Evolutionary conservation across 305 asterid species (phyloP), one percentile per base, ranked within the genome.

Genomic region (Stenogyne calaminthoides): DNA sequence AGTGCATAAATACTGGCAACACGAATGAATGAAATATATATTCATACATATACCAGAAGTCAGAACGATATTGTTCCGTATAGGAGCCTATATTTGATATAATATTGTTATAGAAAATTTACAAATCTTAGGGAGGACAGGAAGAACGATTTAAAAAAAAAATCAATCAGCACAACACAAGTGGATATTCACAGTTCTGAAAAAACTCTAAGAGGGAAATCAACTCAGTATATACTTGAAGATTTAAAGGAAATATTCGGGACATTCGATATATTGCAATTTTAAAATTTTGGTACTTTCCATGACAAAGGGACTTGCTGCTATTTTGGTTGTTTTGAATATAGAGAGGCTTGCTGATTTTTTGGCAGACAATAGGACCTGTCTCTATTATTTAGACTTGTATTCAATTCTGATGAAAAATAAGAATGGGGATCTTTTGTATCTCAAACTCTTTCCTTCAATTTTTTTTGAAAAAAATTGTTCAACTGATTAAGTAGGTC

Each of bases 1-100:
- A 57, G 65, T 5, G 65, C 19, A 42, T 37, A 76, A 19, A 12
- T 39, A 39, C 54, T 14, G 62, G 78, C 62, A 77, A 79, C 42
- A 40, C 65, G 77, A 66, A 22, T 18, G 18, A 42, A 42, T 9
- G 0, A 36, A 12, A 63, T 6, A 36, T 14, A 4, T 42, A 42
- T 42, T 0, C 12, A 42, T 42, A 42, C 12, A 12, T 10, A 40
- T 10, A 40, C 4, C 52, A 66, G 29, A n/a, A 12, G 44, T 9
- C 20, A 67, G 66, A 73, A 39, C 0, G 29, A 15, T 58, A 16
- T 34, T 57, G 46, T n/a, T n/a, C 18, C 20, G 32, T 12, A 3
- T 57, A 57, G 51, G 0, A 42, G 16, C 40, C 51, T 34, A 47
- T 22, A 74, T 5, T 56, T 64, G 19, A 16, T 54, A 39, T 51